Evolutionary conservation across 1,284 basidiomycete genomes (phyloP), one percentile per base, ranked within the genome.

Genomic region (Ganoderma lingzhi): DNA sequence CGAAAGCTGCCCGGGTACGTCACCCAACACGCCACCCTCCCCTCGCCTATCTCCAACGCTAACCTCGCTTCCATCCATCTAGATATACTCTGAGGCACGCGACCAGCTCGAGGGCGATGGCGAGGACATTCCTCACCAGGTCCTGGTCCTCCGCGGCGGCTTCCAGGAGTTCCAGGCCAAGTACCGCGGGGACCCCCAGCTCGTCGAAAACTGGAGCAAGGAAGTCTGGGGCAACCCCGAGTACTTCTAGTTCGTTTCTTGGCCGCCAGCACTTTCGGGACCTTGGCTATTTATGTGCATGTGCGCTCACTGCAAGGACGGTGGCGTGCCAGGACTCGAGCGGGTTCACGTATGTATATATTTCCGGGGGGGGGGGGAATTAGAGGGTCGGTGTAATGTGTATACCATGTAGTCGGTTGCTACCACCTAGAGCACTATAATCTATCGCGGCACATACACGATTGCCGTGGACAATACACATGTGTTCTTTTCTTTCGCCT

Each of bases 171-270:
- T 94, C 77, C 92, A 93, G 75, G 79, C 80, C 17, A 87, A 86
- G 73, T 93, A 86, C 83, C 91, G 86, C 88, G 81, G 91, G 69
- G 92, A 95, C 77, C 84, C 89, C 14, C 78, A 82, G 39, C 85
- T 95, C 17, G 88, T 95, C 15, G 93, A 94, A 78, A 90, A 91
- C 65, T 95, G 90, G 89, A 87, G 90, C 66, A 84, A 86, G 71
- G 84, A 87, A 23, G 81, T 88, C 14, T 91, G 90, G 90, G 84
- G 76, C 28, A 71, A 70, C 67, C 70, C 71, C 6, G 71, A 73
- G 60, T 73, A 64, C 41, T 58, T 70, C 35, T 73, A 56, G 35
- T 19, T 32, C 39, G 35, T 42, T 35, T 23, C 35, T 39, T 55
- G 48, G 6, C 48, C 48, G 6, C 44, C 44, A 45, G 64, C 44